Conservation (phyloP, 176 grass and related monocot genomes). For the Elaeis guineensis region DNA sequence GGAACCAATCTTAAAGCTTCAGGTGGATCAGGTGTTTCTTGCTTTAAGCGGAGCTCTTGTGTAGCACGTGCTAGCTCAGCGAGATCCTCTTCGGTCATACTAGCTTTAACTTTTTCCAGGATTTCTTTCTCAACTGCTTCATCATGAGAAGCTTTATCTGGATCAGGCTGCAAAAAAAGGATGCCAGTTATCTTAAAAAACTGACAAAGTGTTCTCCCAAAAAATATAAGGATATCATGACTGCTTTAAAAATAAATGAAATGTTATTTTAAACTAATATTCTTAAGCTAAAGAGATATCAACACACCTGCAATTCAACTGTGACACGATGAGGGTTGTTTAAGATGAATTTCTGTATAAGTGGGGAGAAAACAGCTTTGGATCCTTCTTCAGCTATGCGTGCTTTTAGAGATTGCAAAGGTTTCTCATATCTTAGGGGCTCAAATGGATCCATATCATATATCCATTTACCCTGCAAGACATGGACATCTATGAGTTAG, state of each 20-base stretch:
- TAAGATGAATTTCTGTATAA: constrained; percentile 79
- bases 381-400: constrained; percentile 70
- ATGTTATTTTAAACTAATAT: constrained; percentile 2
- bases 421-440: constrained; percentile 89
- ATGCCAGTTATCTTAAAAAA: neutral
- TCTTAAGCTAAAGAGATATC: neutral
- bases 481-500: neutral
- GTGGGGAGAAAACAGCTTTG: constrained; percentile 84
- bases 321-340: constrained; percentile 81
- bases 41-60: constrained; percentile 79
- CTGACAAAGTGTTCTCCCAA: neutral
- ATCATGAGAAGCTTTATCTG: constrained; percentile 75
- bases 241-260: neutral
- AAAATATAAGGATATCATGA: neutral
- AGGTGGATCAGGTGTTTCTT: constrained; percentile 95
- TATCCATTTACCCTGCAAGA: constrained; percentile 89
- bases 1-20: constrained; percentile 92
- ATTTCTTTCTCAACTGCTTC: constrained; percentile 80
- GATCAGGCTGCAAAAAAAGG: constrained; percentile 65
- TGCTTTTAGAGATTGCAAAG: constrained; percentile 83
- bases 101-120: constrained; percentile 64
- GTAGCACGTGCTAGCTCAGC: constrained; percentile 79
- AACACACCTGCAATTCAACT: constrained; percentile 81
- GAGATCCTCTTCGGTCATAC: constrained; percentile 88
- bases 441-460: constrained; percentile 98